phyloP scores from a whole-genome alignment of 768 basidiomycete genomes.

The Hygrophorus pudorinus region DNA sequence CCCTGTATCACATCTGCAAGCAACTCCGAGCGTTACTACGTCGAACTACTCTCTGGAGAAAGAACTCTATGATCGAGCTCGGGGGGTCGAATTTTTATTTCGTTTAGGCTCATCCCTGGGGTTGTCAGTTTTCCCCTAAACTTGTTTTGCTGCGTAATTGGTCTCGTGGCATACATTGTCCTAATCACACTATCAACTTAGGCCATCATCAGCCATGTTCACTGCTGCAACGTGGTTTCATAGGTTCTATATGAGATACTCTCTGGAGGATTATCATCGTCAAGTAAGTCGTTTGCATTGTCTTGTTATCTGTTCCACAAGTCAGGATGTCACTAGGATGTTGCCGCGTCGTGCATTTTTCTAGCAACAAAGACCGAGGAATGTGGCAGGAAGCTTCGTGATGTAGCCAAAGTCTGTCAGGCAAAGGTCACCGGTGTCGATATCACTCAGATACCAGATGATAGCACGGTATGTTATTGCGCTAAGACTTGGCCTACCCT shows the following conservation, averaged over 20 bases:
- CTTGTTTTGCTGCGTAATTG: conserved; percentile 1
- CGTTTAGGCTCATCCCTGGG: conserved; percentile 68
- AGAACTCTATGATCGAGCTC: conserved; percentile 69
- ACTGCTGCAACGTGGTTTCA: conserved; percentile 90
- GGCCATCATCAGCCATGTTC: conserved; percentile 73
- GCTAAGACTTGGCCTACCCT: neutral
- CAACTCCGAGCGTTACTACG: conserved; percentile 32
- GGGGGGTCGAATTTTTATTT: conserved; percentile 81
- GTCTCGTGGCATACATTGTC: conserved; percentile 7
- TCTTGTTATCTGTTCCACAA: conserved; percentile 7
- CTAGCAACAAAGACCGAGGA: conserved; percentile 90
- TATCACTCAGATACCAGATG: conserved; percentile 43
- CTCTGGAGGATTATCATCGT: conserved; percentile 73
- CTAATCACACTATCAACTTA: conserved; percentile 20
- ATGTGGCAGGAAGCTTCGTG: conserved; percentile 77
- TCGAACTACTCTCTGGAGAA: conserved; percentile 48
- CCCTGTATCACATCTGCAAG: conserved; percentile 43
- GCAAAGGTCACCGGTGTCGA: conserved; percentile 56
- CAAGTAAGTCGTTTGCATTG: conserved; percentile 39
- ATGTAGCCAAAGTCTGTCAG: conserved; percentile 67
- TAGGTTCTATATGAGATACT: conserved; percentile 82
- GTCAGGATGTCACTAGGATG: conserved; percentile 39
- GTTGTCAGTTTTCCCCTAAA: conserved; percentile 42
- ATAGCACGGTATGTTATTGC: conserved; percentile 46
- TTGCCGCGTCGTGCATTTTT: conserved; percentile 80